Evolutionary conservation across 1,284 basidiomycete species (phyloP), one percentile per base, ranked within the genome.

Genomic region (Xerocomus nothofagi): DNA sequence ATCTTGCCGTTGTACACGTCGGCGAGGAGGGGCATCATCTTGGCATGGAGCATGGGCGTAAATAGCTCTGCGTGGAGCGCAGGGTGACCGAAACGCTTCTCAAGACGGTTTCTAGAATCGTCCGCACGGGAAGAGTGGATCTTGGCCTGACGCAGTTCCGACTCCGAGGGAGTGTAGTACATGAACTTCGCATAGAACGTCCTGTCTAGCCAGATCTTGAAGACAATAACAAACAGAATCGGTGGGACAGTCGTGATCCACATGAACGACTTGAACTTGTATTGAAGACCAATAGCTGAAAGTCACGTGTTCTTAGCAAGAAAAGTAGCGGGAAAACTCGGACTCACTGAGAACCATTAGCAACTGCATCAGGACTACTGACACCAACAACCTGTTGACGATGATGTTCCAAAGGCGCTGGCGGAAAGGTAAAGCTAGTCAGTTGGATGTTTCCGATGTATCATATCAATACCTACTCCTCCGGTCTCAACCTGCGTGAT

Each of bases 331-430:
- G 21, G 20, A 38, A 23, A 12, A 38, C n/a, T 30, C 26, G 9
- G 8, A 79, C 88, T 60, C 67, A 93, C 91, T 96, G 39, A 95
- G 77, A 33, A 89, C 71, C 88, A 96, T 90, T 47, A 96, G 72
- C 31, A 83, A 67, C 63, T 94, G 90, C 90, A 93, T 93, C 56
- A 96, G 70, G 23, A 94, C 66, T 6, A 88, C 77, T 26, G 80
- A 84, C 41, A 81, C 75, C 20, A 96, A 71, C 20, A 97, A 71
- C 45, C 94, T 84, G 67, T 98, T 98, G 70, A 92, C 78, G 44
- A 90, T 80, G 18, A 94, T 86, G 63, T 96, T 95, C 93, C 93
- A 98, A 57, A 96, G 75, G 10, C 94, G 88, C 89, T 91, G 55
- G 8, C 38, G 31, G 14, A 34, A 41, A 26, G 11, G 11, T 18